Percentiles rank a stretch among this genome's conserved stretches.
Evolutionary conservation across 176 grass and related monocot species (phyloP).

Genomic region (Neostapfia colusana): DNA sequence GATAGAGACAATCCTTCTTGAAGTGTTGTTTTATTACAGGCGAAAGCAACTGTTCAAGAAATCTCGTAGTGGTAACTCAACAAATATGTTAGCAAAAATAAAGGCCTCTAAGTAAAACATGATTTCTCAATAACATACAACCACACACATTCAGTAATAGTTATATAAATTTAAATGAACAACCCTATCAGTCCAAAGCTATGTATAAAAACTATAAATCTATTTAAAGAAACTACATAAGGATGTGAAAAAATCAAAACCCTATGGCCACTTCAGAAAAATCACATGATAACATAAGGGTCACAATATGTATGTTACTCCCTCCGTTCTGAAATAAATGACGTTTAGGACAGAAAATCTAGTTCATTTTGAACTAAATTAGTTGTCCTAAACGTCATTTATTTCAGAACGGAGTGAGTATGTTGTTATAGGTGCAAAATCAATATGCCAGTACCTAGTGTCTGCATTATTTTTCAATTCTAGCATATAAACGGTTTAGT

Average conservation of each 20-base stretch:
- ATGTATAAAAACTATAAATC: not conserved
- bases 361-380: too few species aligned
- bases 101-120: conserved; percentile 1
- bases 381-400: too few species aligned
- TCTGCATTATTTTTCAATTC: not conserved
- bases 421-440: not conserved
- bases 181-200: not conserved
- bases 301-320: not conserved
- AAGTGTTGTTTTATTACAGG: conserved; percentile 5
- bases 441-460: not conserved
- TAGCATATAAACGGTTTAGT: not conserved
- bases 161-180: not conserved
- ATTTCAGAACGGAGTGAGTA: too few species aligned
- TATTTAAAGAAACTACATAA: not conserved
- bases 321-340: too few species aligned
- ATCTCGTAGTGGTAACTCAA: conserved; percentile 10
- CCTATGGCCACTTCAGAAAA: not conserved
- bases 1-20: conserved; percentile 25
- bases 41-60: conserved; percentile 15
- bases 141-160: not conserved
- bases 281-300: not conserved
- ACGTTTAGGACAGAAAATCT: too few species aligned
- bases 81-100: conserved; percentile 11
- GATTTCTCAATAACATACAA: not conserved
- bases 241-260: not conserved